These are phyloP conservation scores for Alnus glutinosa DNA, from an alignment of 306 rosid genomes.

Conservation along the genomic window DNA sequence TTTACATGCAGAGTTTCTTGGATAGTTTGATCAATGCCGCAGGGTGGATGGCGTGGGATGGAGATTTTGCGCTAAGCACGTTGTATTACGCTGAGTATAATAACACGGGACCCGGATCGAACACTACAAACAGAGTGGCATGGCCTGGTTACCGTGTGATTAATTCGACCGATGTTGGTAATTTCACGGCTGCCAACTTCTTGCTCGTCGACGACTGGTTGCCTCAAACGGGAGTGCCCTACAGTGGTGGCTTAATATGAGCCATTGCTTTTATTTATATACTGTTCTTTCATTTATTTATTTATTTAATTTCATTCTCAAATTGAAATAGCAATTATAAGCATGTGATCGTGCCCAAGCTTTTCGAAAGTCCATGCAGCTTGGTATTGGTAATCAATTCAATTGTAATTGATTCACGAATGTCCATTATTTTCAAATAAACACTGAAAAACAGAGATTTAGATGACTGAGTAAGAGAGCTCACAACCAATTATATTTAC, in stretches of 20 bases:
- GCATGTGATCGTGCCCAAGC: not conserved
- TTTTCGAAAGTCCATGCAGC: not conserved
- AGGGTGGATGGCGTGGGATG: slow-evolving; percentile 88
- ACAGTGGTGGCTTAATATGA: slow-evolving; percentile 31
- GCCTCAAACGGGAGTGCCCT: slow-evolving; percentile 76
- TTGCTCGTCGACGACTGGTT: slow-evolving; percentile 76
- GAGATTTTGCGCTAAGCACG: slow-evolving; percentile 68
- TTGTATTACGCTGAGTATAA: slow-evolving; percentile 75
- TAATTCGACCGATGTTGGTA: slow-evolving; percentile 62
- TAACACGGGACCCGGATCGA: slow-evolving; percentile 68
- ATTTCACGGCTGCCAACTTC: slow-evolving; percentile 64
- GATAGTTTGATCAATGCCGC: slow-evolving; percentile 42
- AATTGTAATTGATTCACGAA: not conserved
- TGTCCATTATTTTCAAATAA: not conserved
- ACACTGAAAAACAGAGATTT: not conserved
- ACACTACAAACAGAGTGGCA: slow-evolving; percentile 48
- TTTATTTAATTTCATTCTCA: not conserved
- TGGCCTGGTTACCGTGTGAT: slow-evolving; percentile 76
- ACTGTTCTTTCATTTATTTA: not conserved
- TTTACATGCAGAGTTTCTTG: slow-evolving; percentile 64
- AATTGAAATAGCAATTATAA: not conserved
- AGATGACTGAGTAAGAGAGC: not conserved
- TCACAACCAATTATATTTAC: not conserved
- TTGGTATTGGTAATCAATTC: not conserved
- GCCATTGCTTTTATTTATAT: not conserved